These are phyloP conservation scores for Phytophthora pini DNA, from an alignment of 352 stramenopile species.

Conservation along the genomic window DNA sequence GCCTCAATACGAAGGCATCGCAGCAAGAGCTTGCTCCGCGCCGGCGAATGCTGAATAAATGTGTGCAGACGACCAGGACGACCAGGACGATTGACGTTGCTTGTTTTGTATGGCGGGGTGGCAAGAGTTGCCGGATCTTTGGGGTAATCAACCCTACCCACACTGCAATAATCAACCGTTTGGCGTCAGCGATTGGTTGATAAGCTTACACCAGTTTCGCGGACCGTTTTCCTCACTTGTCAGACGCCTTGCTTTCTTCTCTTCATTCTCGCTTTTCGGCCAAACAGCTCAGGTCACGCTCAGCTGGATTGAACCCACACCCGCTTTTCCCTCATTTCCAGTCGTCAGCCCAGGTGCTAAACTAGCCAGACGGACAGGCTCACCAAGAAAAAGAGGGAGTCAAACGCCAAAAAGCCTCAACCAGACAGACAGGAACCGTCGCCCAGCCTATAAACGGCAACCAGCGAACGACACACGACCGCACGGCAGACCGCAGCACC, in stretches of 20 bases:
- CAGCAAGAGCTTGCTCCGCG: too few species aligned
- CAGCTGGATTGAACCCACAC: slow-evolving; percentile 22
- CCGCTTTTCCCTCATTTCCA: slow-evolving; percentile 3
- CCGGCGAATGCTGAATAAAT: too few species aligned
- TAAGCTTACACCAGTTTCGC: slow-evolving; percentile 3
- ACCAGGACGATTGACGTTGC: slow-evolving; percentile 1
- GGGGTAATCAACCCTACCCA: slow-evolving; percentile 21
- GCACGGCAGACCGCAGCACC: slow-evolving; percentile 12
- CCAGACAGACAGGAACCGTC: slow-evolving; percentile 17
- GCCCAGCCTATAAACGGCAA: neutral
- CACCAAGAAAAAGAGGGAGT: slow-evolving; percentile 6
- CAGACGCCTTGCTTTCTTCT: slow-evolving; percentile 9
- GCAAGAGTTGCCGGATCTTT: slow-evolving; percentile 20
- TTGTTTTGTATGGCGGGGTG: neutral
- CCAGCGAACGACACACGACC: slow-evolving; percentile 5
- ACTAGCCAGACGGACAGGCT: slow-evolving; percentile 17
- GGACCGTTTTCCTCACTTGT: slow-evolving; percentile 19
- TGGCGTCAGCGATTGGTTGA: slow-evolving; percentile 6
- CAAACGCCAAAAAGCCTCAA: slow-evolving; percentile 7
- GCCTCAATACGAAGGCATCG: neutral
- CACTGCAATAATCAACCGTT: slow-evolving; percentile 15
- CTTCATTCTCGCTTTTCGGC: slow-evolving; percentile 18
- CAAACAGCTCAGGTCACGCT: slow-evolving; percentile 7
- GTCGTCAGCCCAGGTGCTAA: slow-evolving; percentile 18
- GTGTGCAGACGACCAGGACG: neutral